Evolutionary conservation across 2,329 filamentous ascomycete genomes (phyloP).

Genomic region (Triangularia setosa): DNA sequence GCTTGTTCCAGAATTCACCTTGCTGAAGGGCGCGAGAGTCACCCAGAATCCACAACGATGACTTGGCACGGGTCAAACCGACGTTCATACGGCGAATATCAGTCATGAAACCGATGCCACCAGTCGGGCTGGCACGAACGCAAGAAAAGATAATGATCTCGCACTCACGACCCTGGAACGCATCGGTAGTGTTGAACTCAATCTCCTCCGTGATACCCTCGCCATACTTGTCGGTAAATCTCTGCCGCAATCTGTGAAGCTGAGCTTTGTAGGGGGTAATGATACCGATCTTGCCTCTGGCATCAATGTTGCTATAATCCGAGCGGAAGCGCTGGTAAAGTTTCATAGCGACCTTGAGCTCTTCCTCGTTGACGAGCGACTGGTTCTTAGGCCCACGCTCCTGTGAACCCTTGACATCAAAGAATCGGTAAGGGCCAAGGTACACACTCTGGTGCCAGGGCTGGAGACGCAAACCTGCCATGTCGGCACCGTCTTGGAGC

Average conservation of each 20-base stretch:
- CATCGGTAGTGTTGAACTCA: slow-evolving; percentile 98
- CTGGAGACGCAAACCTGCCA: slow-evolving; percentile 69
- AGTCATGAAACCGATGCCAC: slow-evolving; percentile 97
- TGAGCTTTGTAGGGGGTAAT: slow-evolving; percentile 98
- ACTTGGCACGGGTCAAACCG: slow-evolving; percentile 92
- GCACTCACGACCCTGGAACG: slow-evolving; percentile 93
- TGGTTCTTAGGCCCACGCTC: slow-evolving; percentile 76
- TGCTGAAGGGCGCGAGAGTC: slow-evolving; percentile 83
- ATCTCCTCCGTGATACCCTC: slow-evolving; percentile 70
- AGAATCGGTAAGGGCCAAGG: slow-evolving; percentile 92
- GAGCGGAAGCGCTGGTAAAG: slow-evolving; percentile 75
- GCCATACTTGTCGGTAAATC: slow-evolving; percentile 71
- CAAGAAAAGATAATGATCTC: slow-evolving; percentile 99
- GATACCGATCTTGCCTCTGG: slow-evolving; percentile 84
- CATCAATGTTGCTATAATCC: slow-evolving; percentile 66
- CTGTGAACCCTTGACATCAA: slow-evolving; percentile 88
- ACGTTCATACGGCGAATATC: slow-evolving; percentile 99
- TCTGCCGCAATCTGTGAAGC: slow-evolving; percentile 70
- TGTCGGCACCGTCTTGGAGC: slow-evolving; percentile 78
- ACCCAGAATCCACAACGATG: slow-evolving; percentile 91
- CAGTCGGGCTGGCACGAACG: slow-evolving; percentile 84
- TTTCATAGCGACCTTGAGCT: slow-evolving; percentile 80
- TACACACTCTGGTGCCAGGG: slow-evolving; percentile 82
- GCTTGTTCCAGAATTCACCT: slow-evolving; percentile 83
- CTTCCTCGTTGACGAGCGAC: slow-evolving; percentile 84